A percentile compares a stretch with the other conserved stretches of the same genome.
Evolutionary conservation across 2,329 filamentous ascomycete species (phyloP).

Genomic region (Pseudopithomyces chartarum): DNA sequence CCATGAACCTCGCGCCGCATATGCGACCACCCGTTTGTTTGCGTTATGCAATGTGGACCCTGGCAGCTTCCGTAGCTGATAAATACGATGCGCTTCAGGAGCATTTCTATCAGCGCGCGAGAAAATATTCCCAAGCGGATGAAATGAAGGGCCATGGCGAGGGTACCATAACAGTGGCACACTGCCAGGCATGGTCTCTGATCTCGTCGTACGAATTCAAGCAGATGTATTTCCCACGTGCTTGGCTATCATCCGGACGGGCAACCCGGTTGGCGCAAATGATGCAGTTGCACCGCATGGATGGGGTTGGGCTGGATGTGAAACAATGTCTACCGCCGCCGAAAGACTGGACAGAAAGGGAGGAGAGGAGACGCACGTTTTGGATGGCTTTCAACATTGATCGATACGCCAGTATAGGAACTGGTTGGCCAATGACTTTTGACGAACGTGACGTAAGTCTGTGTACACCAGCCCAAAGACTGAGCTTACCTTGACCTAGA

Average conservation of each 20-base stretch:
- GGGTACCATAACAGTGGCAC: conserved; percentile 80
- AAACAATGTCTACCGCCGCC: conserved; percentile 88
- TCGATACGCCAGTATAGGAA: conserved; percentile 92
- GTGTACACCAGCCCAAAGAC: neutral
- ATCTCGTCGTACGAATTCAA: conserved; percentile 90
- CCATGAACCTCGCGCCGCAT: conserved; percentile 85
- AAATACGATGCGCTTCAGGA: conserved; percentile 81
- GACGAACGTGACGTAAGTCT: conserved; percentile 78
- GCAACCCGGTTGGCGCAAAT: conserved; percentile 83
- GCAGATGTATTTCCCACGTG: conserved; percentile 94
- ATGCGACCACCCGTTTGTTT: conserved; percentile 86
- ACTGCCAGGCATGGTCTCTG: conserved; percentile 83
- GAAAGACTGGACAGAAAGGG: conserved; percentile 90
- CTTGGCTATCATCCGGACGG: conserved; percentile 89
- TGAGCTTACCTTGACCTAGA: conserved; percentile 48
- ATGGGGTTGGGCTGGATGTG: conserved; percentile 81
- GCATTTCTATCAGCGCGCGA: conserved; percentile 85
- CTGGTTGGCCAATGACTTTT: conserved; percentile 94
- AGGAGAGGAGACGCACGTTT: conserved; percentile 89
- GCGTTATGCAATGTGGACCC: conserved; percentile 94
- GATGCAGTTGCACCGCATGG: conserved; percentile 89
- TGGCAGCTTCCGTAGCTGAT: conserved; percentile 83
- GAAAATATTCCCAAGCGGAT: conserved; percentile 88
- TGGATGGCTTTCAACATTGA: conserved; percentile 94
- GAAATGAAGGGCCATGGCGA: conserved; percentile 94